phyloP scores from a whole-genome alignment of 139 green algal genomes.

The Chara braunii region DNA sequence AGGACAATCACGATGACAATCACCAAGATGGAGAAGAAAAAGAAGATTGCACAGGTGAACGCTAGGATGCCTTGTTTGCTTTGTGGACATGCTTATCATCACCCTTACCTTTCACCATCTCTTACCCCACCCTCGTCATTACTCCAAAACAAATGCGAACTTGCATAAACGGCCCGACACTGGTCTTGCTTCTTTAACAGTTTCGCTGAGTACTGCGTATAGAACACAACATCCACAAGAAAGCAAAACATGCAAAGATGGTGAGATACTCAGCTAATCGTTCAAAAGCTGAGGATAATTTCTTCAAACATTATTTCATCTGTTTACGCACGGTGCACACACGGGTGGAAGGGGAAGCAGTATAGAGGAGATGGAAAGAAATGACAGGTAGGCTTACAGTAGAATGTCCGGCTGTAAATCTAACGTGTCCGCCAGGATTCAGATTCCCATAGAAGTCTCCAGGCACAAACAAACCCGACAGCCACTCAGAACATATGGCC shows the following conservation, averaged over 20 bases:
- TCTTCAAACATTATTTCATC: too few relatives aligned
- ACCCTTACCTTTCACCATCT: constrained; percentile 40
- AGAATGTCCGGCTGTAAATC: too few relatives aligned
- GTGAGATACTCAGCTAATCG: too few relatives aligned
- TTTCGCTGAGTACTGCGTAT: constrained; percentile 68
- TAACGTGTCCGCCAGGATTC: too few relatives aligned
- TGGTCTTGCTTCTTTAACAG: constrained; percentile 84
- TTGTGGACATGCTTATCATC: not conserved
- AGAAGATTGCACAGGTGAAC: not conserved
- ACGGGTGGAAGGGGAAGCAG: not conserved
- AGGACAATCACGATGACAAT: not conserved
- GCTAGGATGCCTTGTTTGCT: not conserved
- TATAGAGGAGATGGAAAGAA: too few relatives aligned
- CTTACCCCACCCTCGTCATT: constrained; percentile 25
- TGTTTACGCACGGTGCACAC: not conserved
- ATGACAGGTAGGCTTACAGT: too few relatives aligned
- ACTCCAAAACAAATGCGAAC: constrained; percentile 79
- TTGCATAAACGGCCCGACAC: constrained; percentile 67
- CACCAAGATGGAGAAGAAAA: not conserved
- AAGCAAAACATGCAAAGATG: not conserved
- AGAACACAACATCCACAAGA: too few relatives aligned
- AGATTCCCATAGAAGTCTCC: too few relatives aligned
- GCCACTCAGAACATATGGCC: too few relatives aligned
- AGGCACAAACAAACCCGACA: too few relatives aligned
- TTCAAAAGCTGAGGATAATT: too few relatives aligned